Percentiles rank a stretch among this genome's conserved stretches.
Conservation (phyloP, 73 alveolate species). For the Tetrahymena thermophila region DNA sequence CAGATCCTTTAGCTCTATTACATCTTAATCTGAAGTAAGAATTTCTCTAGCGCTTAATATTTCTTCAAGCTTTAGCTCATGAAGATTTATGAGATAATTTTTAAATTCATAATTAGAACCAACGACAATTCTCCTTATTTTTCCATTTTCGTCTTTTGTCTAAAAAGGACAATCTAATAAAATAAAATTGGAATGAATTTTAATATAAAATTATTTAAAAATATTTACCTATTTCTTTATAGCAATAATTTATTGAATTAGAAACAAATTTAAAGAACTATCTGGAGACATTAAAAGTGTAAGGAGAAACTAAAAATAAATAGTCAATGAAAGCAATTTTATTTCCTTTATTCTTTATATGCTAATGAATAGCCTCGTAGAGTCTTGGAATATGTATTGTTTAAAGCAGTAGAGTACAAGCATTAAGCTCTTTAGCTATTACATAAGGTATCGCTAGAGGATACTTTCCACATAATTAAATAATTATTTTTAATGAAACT, state of each 20-base stretch:
- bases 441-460: not conserved
- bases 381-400: not conserved
- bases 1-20: not conserved
- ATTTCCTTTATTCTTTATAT: not conserved
- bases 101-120: not conserved
- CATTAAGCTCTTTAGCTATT: not conserved
- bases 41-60: not conserved
- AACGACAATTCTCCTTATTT: not conserved
- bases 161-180: not conserved
- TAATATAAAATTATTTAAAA: not conserved
- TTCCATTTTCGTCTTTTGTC: not conserved
- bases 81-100: not conserved
- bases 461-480: not conserved
- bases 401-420: not conserved
- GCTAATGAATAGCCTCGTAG: not conserved
- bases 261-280: not conserved
- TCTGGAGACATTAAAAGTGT: not conserved
- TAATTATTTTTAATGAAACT: not conserved
- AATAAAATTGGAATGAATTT: not conserved
- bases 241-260: not conserved
- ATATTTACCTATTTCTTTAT: not conserved
- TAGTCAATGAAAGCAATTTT: not conserved
- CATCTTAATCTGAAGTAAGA: not conserved
- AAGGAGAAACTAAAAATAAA: not conserved
- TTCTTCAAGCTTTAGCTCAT: not conserved